Conservation (phyloP, 2,329 filamentous ascomycete genomes). For the Curvularia verruculosa region DNA sequence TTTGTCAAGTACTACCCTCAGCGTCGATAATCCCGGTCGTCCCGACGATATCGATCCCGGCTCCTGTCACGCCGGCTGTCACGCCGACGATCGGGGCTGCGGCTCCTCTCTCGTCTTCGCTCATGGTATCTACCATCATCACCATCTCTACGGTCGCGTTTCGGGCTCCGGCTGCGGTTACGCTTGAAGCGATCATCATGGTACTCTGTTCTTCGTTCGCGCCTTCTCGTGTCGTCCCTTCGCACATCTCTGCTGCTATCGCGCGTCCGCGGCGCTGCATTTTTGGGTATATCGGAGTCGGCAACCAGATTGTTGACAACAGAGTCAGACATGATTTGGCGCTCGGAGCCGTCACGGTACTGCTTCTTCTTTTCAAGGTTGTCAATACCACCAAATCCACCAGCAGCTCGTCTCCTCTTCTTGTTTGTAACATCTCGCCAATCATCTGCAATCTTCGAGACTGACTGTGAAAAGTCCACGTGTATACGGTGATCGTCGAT, state of each 20-base stretch:
- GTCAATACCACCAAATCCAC: slow-evolving; percentile 89
- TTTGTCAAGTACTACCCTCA: slow-evolving; percentile 7
- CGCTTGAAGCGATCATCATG: slow-evolving; percentile 49
- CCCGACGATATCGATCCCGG: slow-evolving; percentile 50
- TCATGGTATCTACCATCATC: slow-evolving; percentile 39
- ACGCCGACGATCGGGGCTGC: slow-evolving; percentile 40
- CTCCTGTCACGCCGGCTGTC: slow-evolving; percentile 47
- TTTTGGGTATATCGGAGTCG: slow-evolving; percentile 30
- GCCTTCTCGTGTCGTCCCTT: slow-evolving; percentile 51
- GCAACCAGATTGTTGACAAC: slow-evolving; percentile 42
- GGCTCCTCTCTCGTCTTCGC: slow-evolving; percentile 36
- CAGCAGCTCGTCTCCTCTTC: slow-evolving; percentile 69
- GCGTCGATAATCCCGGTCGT: slow-evolving; percentile 45
- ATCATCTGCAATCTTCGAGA: slow-evolving; percentile 80
- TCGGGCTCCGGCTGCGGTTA: slow-evolving; percentile 46
- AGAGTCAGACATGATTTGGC: slow-evolving; percentile 41
- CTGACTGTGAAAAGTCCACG: slow-evolving; percentile 97
- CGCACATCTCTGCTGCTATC: slow-evolving; percentile 24
- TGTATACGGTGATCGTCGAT: slow-evolving; percentile 98
- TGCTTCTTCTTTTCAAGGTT: slow-evolving; percentile 89
- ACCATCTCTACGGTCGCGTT: slow-evolving; percentile 40
- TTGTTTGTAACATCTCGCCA: slow-evolving; percentile 87
- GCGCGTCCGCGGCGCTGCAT: slow-evolving; percentile 14
- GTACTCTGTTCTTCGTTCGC: slow-evolving; percentile 43
- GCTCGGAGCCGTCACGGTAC: slow-evolving; percentile 59